Percentiles rank a stretch among this genome's conserved stretches.
Evolutionary conservation across 1,139 yeast genomes (phyloP).

Genomic region (Hyphopichia buzzinii): DNA sequence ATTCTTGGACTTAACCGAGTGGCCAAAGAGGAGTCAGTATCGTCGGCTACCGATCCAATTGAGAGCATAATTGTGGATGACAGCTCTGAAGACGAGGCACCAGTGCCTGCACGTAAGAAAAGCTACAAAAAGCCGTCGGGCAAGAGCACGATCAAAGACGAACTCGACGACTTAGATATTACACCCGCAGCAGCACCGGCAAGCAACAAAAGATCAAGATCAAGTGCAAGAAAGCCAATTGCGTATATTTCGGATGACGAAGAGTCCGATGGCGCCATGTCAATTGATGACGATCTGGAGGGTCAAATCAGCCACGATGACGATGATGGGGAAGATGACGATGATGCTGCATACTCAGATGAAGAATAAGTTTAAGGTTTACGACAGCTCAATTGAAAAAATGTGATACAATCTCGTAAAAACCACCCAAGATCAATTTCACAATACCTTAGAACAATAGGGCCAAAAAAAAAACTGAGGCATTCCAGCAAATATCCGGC

Average conservation of each 20-base stretch:
- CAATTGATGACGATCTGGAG: background rate
- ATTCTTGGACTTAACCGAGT: slow-evolving; percentile 13
- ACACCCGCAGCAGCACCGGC: slow-evolving; percentile 1
- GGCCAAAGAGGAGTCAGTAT: slow-evolving; percentile 2
- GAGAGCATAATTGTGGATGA: background rate
- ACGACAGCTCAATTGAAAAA: too few species aligned
- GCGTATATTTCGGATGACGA: background rate
- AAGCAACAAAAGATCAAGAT: background rate
- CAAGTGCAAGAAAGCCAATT: background rate
- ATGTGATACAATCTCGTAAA: too few species aligned
- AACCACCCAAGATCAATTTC: too few species aligned
- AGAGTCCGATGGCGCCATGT: background rate
- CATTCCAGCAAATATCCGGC: too few species aligned
- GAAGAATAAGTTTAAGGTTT: too few species aligned
- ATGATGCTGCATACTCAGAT: background rate
- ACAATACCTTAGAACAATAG: too few species aligned
- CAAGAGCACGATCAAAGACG: slow-evolving; percentile 15
- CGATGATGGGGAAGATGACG: slow-evolving; percentile 2
- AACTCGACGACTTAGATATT: slow-evolving; percentile 19
- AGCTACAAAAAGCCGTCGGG: slow-evolving; percentile 6
- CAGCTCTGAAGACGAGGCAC: slow-evolving; percentile 2
- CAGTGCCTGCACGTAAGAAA: slow-evolving; percentile 6
- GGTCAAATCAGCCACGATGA: background rate
- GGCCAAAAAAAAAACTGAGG: too few species aligned
- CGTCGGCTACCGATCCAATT: slow-evolving; percentile 6